phyloP scores from a whole-genome alignment of 164 flowering plant genomes.

The Magnolia kwangsiensis region DNA sequence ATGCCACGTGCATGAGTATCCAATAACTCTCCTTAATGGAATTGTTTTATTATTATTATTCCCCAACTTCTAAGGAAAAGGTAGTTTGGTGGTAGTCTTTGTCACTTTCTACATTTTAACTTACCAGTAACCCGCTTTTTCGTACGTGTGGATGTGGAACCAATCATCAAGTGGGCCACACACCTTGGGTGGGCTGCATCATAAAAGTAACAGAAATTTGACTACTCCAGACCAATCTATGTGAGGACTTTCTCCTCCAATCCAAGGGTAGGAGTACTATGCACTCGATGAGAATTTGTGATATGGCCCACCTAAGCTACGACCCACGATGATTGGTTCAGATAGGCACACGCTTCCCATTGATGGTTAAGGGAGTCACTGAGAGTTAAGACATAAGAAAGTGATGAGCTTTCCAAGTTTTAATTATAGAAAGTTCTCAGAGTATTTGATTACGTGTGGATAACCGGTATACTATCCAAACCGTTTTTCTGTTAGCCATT shows the following conservation, averaged over 20 bases:
- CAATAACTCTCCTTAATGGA: too few species aligned
- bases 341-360: not conserved
- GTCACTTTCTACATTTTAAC: not conserved
- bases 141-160: not conserved
- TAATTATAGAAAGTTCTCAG: not conserved
- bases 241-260: not conserved
- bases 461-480: too few species aligned
- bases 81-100: too few species aligned
- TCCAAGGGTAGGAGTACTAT: not conserved
- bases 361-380: not conserved
- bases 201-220: not conserved
- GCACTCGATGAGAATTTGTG: not conserved
- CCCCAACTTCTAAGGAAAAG: too few species aligned
- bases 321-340: not conserved
- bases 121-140: not conserved
- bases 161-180: not conserved
- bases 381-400: not conserved
- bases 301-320: not conserved
- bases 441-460: too few species aligned
- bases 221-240: not conserved
- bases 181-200: not conserved
- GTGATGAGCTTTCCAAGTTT: not conserved
- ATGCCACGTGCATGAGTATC: too few species aligned
- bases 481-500: too few species aligned
- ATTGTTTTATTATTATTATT: too few species aligned